Percentiles rank a stretch among this genome's conserved stretches.
phyloP scores from a whole-genome alignment of 2,329 filamentous ascomycete genomes.

The Botryosphaeria dothidea region DNA sequence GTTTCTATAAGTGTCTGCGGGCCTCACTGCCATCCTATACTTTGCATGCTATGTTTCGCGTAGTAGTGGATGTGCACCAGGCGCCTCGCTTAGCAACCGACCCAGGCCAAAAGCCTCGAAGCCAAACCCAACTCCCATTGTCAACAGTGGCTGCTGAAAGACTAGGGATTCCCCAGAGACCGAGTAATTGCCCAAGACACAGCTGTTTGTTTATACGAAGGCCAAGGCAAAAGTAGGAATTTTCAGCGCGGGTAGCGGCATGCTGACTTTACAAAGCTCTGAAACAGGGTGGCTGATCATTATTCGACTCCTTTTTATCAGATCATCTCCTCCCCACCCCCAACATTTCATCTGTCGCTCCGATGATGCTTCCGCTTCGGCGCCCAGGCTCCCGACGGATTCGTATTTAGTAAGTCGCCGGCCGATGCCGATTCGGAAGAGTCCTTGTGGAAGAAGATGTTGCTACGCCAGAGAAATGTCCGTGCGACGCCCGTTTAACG shows the following conservation, averaged over 20 bases:
- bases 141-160: not conserved
- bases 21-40: not conserved
- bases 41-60: not conserved
- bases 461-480: too few species aligned
- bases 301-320: conserved; percentile 6
- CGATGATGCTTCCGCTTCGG: not conserved
- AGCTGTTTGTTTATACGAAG: not conserved
- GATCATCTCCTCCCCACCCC: not conserved
- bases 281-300: conserved; percentile 8
- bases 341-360: not conserved
- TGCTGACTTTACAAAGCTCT: not conserved
- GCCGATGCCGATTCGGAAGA: too few species aligned
- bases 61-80: not conserved
- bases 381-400: not conserved
- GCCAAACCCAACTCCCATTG: not conserved
- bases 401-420: too few species aligned
- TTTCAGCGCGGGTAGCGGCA: not conserved
- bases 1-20: not conserved
- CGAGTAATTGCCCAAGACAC: not conserved
- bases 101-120: not conserved
- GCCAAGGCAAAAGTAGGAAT: not conserved
- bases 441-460: too few species aligned
- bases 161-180: not conserved
- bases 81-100: not conserved
- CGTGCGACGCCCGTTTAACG: too few species aligned